Percentiles rank a stretch among this genome's conserved stretches.
phyloP scores from a whole-genome alignment of 1,284 basidiomycete species.

The Papiliotrema terrestris region DNA sequence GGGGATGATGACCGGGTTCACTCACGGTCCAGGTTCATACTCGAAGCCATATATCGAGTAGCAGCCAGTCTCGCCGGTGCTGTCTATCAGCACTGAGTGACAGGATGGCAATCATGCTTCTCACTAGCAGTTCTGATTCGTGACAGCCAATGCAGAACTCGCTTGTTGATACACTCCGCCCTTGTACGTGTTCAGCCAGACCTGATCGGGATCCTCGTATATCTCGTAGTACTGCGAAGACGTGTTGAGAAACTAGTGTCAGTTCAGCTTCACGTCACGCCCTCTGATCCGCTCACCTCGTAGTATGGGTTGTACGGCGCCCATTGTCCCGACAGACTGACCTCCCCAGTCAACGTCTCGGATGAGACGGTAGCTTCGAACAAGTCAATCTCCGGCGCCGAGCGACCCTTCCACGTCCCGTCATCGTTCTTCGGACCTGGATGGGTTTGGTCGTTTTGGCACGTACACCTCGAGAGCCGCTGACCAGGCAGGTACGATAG shows the following conservation, averaged over 20 bases:
- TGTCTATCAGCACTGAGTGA: no score
- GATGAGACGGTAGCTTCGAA: slow-evolving; percentile 45
- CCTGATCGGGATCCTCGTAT: slow-evolving; percentile 30
- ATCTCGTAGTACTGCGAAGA: slow-evolving; percentile 38
- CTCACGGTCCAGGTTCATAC: slow-evolving; percentile 56
- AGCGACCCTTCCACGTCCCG: slow-evolving; percentile 2
- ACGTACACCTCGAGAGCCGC: slow-evolving; percentile 57
- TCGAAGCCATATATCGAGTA: slow-evolving; percentile 63
- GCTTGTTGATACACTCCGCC: slow-evolving; percentile 80
- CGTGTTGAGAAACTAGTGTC: slow-evolving; percentile 56
- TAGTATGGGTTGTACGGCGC: slow-evolving; percentile 59
- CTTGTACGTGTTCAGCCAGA: slow-evolving; percentile 65
- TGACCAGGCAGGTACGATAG: slow-evolving; percentile 54
- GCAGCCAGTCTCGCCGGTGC: slow-evolving; percentile 45
- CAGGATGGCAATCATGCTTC: no score
- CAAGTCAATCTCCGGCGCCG: slow-evolving; percentile 57
- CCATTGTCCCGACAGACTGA: slow-evolving; percentile 58
- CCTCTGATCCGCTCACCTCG: no score
- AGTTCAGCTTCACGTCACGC: no score
- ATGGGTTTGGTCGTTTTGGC: slow-evolving; percentile 24
- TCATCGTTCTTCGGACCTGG: no score
- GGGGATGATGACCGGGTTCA: background rate
- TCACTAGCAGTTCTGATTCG: no score
- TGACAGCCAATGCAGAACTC: slow-evolving; percentile 57
- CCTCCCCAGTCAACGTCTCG: slow-evolving; percentile 28